Base-by-base conservation (phyloP, 176 grass and related monocot species). In the Cocos nucifera region DNA sequence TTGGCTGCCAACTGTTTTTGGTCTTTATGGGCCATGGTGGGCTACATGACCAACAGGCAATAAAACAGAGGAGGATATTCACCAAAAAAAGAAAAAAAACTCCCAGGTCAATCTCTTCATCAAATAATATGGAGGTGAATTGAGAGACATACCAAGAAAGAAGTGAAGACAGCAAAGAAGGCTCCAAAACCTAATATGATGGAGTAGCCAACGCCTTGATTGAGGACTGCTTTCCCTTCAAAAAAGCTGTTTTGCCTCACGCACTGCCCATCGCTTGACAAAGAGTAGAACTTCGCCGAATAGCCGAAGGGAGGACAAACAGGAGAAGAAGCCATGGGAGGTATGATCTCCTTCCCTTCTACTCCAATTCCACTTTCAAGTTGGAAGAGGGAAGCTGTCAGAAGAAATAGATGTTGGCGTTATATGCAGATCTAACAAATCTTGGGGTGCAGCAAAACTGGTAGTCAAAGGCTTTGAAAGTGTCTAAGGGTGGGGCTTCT, bases 121-220 rank as follows among this genome's bases (percentile, higher is more conserved):
- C 28, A 30, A 30, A 30, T 6, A 30, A 30, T 30, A 30, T 30
- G 28, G 28, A 30, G 28, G 28, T 6, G 28, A 22, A 69, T 12
- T 6, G 7, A 75, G 15, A 16, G 27, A 22, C 35, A 14, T 74
- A 83, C 80, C 69, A 83, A 64, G 63, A 83, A 78, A 44, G 80
- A 78, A 62, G 80, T 83, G 69, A 83, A 83, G 39, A 83, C 62
- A 30, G 83, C 88, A 27, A 86, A 90, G 75, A 82, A 95, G 26
- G 79, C 89, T 20, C 89, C 89, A 54, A 95, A 95, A 19, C 89
- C 89, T 44, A 95, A 58, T 65, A 95, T 70, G 64, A 95, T 72
- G 39, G 78, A 71, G 67, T 95, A 95, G 12, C 86, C 86, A 50
- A 85, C 78, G 57, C 70, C 81, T 72, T 89, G 86, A 28, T 67